A percentile compares a stretch with the other conserved stretches of the same genome.
Evolutionary conservation across 2,329 filamentous ascomycete genomes (phyloP).

Genomic region (Aspergillus sp.): DNA sequence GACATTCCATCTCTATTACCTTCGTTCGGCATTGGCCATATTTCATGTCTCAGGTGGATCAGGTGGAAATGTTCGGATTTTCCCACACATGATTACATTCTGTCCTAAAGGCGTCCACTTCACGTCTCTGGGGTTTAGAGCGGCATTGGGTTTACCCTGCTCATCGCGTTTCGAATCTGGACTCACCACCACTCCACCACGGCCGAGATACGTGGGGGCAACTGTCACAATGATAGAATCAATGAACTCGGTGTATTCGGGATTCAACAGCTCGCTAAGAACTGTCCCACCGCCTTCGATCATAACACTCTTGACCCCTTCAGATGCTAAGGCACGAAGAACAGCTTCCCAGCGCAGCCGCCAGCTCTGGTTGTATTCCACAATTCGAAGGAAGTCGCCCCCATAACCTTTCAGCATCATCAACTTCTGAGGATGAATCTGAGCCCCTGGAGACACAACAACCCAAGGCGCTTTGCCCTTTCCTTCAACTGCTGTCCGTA

Average conservation of each 20-base stretch:
- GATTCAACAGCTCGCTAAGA: constrained; percentile 73
- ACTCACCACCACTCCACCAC: constrained; percentile 73
- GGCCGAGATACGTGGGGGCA: constrained; percentile 84
- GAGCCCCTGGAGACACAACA: constrained; percentile 48
- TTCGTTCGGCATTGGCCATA: neutral
- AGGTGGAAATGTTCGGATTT: constrained; percentile 31
- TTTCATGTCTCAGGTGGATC: constrained; percentile 2
- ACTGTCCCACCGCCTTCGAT: constrained; percentile 81
- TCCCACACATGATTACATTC: constrained; percentile 78
- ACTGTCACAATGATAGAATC: constrained; percentile 82
- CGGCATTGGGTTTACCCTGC: constrained; percentile 52
- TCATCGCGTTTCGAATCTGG: constrained; percentile 56
- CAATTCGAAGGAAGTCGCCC: constrained; percentile 41
- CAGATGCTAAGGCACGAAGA: constrained; percentile 51
- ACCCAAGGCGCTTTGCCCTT: constrained; percentile 71
- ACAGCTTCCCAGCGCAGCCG: constrained; percentile 62
- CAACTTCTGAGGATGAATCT: constrained; percentile 44
- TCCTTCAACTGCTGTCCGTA: constrained; percentile 60
- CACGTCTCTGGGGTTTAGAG: constrained; percentile 62
- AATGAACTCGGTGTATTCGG: constrained; percentile 57
- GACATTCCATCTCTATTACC: neutral
- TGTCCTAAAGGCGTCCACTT: constrained; percentile 75
- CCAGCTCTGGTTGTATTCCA: constrained; percentile 35
- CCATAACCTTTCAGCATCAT: constrained; percentile 43
- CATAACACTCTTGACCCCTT: constrained; percentile 76